Base-by-base conservation (phyloP, 176 grass and related monocot species). In the Avena eriantha region DNA sequence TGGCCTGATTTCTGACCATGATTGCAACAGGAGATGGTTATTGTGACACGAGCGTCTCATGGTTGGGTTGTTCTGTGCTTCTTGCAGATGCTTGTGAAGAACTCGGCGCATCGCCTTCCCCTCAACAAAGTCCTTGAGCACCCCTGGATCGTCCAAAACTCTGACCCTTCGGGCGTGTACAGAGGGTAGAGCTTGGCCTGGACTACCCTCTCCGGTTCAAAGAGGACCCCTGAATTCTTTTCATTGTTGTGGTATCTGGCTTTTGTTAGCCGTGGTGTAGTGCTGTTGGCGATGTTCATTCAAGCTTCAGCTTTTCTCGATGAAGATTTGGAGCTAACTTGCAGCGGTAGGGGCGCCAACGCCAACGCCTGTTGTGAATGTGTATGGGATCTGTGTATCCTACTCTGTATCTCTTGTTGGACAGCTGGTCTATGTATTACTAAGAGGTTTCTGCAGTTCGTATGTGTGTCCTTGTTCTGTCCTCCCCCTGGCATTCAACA, bases 31-130 rank as follows among this genome's bases (percentile, higher is more conserved):
- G 15, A 68, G 49, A 90, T 57, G 7, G 55, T 17, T 39, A 13
- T 6, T 66, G 12, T 45, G 56, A 69, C 45, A 19, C 11, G 61
- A 65, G 1, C 11, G 21, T 54, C 78, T 45, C 23, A 77, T 26
- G 68, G 74, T 6, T 73, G 22, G 46, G 31, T 51, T 80, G 51
- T 66, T 29, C 73, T 53, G 47, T 46, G 14, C 43, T 18, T 63
- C 61, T 69, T 73, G 69, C 90, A 98, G 96, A 96, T 98, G 96
- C 96, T 98, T 0, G 92, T 98, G n/a, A 98, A 98, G 59, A 90
- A 90, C 35, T 92, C 90, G 0, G 64, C 59, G 0, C 90, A 90
- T 3, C 89, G 96, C 10, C 84, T 98, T 10, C 84, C 90, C 1
- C 96, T 98, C 31, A 76, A 95, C 66, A 94, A 98, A 80, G 82